Evolutionary conservation across 1,284 basidiomycete species (phyloP), one percentile per base, ranked within the genome.

Genomic region (Chalciporus sp.): DNA sequence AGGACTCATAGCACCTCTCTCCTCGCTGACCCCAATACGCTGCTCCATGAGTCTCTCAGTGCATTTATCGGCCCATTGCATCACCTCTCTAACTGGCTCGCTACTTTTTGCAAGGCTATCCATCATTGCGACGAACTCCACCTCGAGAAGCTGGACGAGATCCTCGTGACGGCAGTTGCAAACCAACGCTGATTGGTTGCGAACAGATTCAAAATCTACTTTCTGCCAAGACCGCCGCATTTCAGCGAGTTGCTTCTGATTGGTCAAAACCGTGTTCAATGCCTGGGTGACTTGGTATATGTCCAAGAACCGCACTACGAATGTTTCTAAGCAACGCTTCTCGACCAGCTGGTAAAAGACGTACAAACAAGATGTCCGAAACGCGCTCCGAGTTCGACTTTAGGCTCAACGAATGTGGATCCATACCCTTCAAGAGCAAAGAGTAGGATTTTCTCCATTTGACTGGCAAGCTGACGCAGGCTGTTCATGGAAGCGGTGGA

Each of bases 151-250:
- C 63, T 92, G 90, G 27, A 91, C 83, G 49, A 94, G 78, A 64
- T 92, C 90, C 71, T 93, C 92, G 62, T 94, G 91, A 42, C 92
- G 86, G 69, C 91, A 94, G 67, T 94, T 94, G 78, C 91, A 93
- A 27, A 93, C 91, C 60, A 94, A 74, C 27, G 91, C 91, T n/a
- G 90, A 90, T 68, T 94, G 91, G 66, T 94, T 94, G 56, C 92
- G 84, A 47, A 94, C 90, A 28, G 90, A 92, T 69, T 94, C 91
- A 59, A 94, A 94, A 66, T 94, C 90, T 42, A 94, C 84, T 69
- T 89, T 90, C 56, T 83, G 78, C 90, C 90, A 93, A 26, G 91
- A 91, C 53, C 88, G 81, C 47, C 87, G 86, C 91, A 94, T 94
- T 62, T 93, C 91, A 7, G 78, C 69, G 52, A 94, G 79, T 64